A percentile compares a stretch with the other conserved stretches of the same genome.
Evolutionary conservation across 1,284 basidiomycete species (phyloP).

Genomic region (Trametes pubescens): DNA sequence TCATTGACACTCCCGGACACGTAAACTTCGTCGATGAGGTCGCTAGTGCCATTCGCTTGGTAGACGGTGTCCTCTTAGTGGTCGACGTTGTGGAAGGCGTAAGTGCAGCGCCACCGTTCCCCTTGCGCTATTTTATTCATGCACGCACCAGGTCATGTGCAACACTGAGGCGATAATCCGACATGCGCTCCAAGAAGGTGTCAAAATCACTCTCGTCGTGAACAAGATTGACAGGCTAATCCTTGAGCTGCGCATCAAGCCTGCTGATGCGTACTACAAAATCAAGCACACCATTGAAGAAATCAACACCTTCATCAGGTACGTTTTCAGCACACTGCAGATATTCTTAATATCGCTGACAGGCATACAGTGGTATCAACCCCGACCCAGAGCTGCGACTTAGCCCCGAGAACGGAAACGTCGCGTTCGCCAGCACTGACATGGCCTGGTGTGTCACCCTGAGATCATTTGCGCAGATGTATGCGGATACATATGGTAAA

Average conservation of each 20-base stretch:
- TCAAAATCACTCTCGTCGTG: slow-evolving; percentile 93
- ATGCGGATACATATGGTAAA: slow-evolving; percentile 89
- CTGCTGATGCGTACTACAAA: slow-evolving; percentile 97
- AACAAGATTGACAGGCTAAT: slow-evolving; percentile 99
- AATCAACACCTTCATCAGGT: slow-evolving; percentile 96
- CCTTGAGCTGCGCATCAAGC: slow-evolving; percentile 95
- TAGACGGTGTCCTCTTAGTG: slow-evolving; percentile 94
- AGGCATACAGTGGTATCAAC: slow-evolving; percentile 76
- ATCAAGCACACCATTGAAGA: slow-evolving; percentile 99
- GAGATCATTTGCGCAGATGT: slow-evolving; percentile 95
- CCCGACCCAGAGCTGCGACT: slow-evolving; percentile 88
- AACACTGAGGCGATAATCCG: slow-evolving; percentile 88
- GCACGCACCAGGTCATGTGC: slow-evolving; percentile 76
- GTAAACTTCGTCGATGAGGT: slow-evolving; percentile 99
- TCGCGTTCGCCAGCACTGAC: slow-evolving; percentile 96
- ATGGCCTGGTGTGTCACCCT: slow-evolving; percentile 99
- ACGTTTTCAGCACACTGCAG: slow-evolving; percentile 31
- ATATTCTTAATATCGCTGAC: slow-evolving; percentile 2
- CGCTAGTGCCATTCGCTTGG: slow-evolving; percentile 85
- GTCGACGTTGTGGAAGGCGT: slow-evolving; percentile 97
- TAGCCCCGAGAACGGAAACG: slow-evolving; percentile 95
- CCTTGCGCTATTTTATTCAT: slow-evolving; percentile 15
- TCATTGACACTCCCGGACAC: slow-evolving; percentile 98
- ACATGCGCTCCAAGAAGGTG: slow-evolving; percentile 86
- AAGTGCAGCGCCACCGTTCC: slow-evolving; percentile 41